These are phyloP conservation scores for Neopestalotiopsis sp. DNA, from an alignment of 2,329 filamentous ascomycete genomes.

Conservation along the genomic window DNA sequence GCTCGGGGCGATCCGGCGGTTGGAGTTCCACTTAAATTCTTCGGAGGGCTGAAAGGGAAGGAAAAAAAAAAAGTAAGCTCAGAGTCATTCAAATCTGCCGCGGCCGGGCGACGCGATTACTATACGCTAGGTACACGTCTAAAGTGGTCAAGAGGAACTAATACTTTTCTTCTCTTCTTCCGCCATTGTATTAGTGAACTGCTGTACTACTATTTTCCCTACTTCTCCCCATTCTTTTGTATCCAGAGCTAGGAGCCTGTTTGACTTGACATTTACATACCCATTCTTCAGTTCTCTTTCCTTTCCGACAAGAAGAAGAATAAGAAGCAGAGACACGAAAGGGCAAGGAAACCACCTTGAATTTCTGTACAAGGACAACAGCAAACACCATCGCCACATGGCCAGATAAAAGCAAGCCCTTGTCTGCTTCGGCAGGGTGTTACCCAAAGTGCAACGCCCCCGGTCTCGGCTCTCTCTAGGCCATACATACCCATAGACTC, in stretches of 20 bases:
- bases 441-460: background rate
- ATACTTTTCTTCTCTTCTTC: background rate
- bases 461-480: background rate
- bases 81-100: background rate
- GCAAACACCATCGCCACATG: background rate
- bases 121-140: background rate
- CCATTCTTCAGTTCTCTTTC: background rate
- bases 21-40: background rate
- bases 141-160: background rate
- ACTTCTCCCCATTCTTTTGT: background rate
- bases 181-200: background rate
- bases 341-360: too few relatives aligned
- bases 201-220: too few relatives aligned
- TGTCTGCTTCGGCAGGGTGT: constrained; percentile 21
- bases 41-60: background rate
- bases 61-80: too few relatives aligned
- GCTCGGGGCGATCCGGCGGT: background rate
- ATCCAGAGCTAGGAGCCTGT: background rate
- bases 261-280: background rate
- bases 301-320: background rate
- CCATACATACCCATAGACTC: background rate
- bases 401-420: constrained; percentile 9
- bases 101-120: background rate
- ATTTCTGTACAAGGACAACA: background rate
- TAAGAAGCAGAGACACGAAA: background rate